phyloP scores from a whole-genome alignment of 495 filamentous ascomycete genomes.

The Neurospora sublineolata region DNA sequence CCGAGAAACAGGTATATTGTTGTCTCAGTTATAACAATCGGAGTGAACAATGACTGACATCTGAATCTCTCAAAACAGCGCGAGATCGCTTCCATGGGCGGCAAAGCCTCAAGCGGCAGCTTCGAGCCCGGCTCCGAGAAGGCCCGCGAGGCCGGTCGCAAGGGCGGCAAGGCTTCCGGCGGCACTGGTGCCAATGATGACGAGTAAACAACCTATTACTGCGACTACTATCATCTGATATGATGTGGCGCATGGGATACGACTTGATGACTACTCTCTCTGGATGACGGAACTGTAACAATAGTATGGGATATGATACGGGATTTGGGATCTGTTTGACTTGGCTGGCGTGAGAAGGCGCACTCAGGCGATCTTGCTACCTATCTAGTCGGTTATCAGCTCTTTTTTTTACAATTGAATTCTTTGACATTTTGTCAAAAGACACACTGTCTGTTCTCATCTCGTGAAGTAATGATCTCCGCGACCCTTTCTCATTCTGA shows the following conservation, averaged over 20 bases:
- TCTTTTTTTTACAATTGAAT: background rate
- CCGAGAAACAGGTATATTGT: slow-evolving; percentile 39
- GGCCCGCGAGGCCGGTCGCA: slow-evolving; percentile 33
- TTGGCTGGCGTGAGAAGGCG: background rate
- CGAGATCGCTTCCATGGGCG: slow-evolving; percentile 43
- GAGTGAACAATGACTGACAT: background rate
- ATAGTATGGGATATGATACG: background rate
- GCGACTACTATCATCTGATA: background rate
- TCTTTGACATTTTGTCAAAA: background rate
- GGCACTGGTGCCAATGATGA: background rate
- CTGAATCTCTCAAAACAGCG: background rate
- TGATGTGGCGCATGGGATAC: background rate
- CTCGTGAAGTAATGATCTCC: background rate
- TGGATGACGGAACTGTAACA: background rate
- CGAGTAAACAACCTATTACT: background rate
- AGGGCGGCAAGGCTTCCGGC: slow-evolving; percentile 32
- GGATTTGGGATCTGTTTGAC: background rate
- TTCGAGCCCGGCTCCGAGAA: slow-evolving; percentile 36
- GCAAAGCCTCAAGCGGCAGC: slow-evolving; percentile 36
- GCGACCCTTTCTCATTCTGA: background rate
- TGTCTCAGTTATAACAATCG: background rate
- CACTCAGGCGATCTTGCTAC: background rate
- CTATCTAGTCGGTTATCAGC: background rate
- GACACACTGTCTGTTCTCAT: background rate
- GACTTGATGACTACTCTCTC: background rate